Base-by-base conservation (phyloP, 2,329 filamentous ascomycete species). In the Aspergillus quadrilineatus region DNA sequence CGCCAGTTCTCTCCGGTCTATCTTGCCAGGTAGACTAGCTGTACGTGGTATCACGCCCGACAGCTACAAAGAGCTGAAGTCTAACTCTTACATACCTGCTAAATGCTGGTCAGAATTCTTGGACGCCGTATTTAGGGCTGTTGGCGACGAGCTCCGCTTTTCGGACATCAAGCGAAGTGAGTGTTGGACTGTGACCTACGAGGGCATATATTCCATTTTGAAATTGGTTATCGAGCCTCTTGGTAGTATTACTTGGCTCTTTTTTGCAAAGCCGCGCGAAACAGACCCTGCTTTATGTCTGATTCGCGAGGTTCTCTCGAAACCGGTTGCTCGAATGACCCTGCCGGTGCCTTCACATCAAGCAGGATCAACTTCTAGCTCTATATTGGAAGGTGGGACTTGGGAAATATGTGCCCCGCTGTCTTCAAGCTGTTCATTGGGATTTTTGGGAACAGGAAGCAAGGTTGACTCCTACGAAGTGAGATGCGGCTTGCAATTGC, bases 241-340 rank as follows among this genome's bases (percentile, higher is more conserved):
- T n/a, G 45, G 56, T 10, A 56, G 54, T 8, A 43, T 76, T 6
- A 66, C 74, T 52, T 85, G 84, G 81, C 68, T 74, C 0, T 58
- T 85, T 4, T 83, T 75, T 60, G 75, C 77, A 10, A 78, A 77
- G 36, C 69, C 78, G n/a, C 66, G 72, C 0, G 53, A 62, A 4
- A 59, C 66, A 12, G 67, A 77, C 30, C 72, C 76, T 2, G 70
- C 72, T 0, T 71, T 74, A 28, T 77, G 73, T 50, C 55, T 65
- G 1, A 60, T 78, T 17, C 71, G 81, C 30, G 73, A 77, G 51
- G 67, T 79, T 0, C 67, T 82, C 2, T 65, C 65, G 2, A 73
- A 73, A 39, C 80, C 80, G 0, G 72, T 83, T 60, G 81, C 80
- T 6, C 72, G 73, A 54, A 79, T 82, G 77, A 58, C 82, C 76